phyloP scores from a whole-genome alignment of 805 yeast genomes.

The Lachancea sp. region DNA sequence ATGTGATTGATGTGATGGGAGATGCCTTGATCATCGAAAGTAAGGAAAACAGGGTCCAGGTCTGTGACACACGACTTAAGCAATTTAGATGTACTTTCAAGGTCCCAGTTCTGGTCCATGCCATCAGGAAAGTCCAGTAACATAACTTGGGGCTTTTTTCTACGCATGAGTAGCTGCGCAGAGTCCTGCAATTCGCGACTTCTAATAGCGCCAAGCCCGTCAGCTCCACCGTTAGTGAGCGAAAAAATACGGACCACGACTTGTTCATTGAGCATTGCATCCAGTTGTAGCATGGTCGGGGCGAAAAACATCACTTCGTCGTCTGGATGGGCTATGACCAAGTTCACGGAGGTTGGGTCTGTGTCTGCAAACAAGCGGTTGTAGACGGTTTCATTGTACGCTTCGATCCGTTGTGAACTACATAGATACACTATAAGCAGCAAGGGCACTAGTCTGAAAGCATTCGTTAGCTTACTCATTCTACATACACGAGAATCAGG shows the following conservation, averaged over 20 bases:
- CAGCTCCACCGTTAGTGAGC: conserved; percentile 71
- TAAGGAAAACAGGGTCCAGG: conserved; percentile 37
- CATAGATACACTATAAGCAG: conserved; percentile 10
- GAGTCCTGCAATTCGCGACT: conserved; percentile 45
- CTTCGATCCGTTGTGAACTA: conserved; percentile 3
- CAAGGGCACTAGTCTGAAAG: conserved; percentile 11
- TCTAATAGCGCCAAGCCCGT: conserved; percentile 63
- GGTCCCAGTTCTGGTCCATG: conserved; percentile 61
- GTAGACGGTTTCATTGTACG: conserved; percentile 5
- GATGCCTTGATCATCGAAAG: conserved; percentile 80
- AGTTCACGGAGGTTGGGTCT: conserved; percentile 30
- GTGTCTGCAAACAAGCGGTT: background rate
- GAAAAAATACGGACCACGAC: conserved; percentile 51
- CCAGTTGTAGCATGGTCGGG: conserved; percentile 42
- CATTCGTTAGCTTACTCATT: conserved; percentile 8
- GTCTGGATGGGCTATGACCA: conserved; percentile 91
- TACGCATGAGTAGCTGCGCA: conserved; percentile 17
- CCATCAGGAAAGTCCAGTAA: conserved; percentile 55
- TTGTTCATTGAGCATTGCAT: conserved; percentile 12
- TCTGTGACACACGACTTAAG: conserved; percentile 31
- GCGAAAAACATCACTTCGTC: conserved; percentile 97
- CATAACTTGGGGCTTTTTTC: conserved; percentile 12
- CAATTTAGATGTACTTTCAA: conserved; percentile 35
- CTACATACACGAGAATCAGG: too few relatives aligned
- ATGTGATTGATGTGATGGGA: conserved; percentile 86